A percentile compares a stretch with the other conserved stretches of the same genome.
Evolutionary conservation across 306 rosid species (phyloP).

Genomic region (Purshia tridentata): DNA sequence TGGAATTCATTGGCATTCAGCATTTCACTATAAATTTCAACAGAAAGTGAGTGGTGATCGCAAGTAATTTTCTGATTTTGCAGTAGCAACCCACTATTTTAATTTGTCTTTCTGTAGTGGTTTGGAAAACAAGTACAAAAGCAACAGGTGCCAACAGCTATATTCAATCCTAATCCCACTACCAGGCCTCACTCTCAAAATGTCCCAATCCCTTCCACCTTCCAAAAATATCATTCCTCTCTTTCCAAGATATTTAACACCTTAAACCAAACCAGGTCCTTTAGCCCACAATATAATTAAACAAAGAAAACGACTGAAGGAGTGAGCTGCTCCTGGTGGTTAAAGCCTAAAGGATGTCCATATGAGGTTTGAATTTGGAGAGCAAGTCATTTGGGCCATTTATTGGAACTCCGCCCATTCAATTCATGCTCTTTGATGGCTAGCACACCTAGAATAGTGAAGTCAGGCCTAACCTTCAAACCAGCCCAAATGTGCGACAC

Average conservation of each 20-base stretch:
- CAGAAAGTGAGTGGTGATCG: constrained; percentile 3
- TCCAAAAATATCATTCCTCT: not conserved
- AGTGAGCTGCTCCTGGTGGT: not conserved
- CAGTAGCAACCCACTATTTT: not conserved
- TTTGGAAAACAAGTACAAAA: not conserved
- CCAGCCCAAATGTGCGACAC: not conserved
- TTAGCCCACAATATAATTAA: not conserved
- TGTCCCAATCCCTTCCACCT: constrained; percentile 6
- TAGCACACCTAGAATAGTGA: not conserved
- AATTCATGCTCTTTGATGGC: too few species aligned
- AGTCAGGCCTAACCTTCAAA: not conserved
- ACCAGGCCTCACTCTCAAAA: not conserved
- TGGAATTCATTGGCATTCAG: not conserved
- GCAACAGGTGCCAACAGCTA: not conserved
- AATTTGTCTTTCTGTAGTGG: not conserved
- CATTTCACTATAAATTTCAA: not conserved
- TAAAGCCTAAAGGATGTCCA: not conserved
- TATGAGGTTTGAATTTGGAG: not conserved
- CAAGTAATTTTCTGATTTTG: not conserved
- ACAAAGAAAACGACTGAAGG: not conserved
- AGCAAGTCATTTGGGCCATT: too few species aligned
- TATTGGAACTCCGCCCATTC: too few species aligned
- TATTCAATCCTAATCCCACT: not conserved
- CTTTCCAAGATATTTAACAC: not conserved
- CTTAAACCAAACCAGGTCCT: not conserved